phyloP scores from a whole-genome alignment of 1,284 basidiomycete genomes.

The Mycosarcoma mackinlayi region DNA sequence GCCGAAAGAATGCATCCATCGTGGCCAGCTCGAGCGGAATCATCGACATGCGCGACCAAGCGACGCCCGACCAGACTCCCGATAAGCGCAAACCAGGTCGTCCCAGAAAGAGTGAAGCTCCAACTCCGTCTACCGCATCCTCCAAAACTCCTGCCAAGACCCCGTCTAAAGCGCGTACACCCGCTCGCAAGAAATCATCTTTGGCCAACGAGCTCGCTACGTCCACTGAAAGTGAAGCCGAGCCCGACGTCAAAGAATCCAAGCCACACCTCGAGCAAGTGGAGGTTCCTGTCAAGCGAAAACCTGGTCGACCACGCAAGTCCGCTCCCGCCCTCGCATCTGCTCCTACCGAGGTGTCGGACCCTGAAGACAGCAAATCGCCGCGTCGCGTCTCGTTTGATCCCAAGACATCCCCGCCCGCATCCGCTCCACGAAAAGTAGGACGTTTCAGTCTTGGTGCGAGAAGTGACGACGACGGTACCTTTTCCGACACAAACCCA shows the following conservation, averaged over 20 bases:
- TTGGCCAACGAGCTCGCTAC: conserved; percentile 17
- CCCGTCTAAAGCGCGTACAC: conserved; percentile 13
- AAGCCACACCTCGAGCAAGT: conserved; percentile 7
- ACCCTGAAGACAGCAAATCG: conserved; percentile 72
- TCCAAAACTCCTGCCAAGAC: conserved; percentile 17
- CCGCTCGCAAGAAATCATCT: conserved; percentile 36
- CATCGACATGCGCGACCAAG: conserved; percentile 69
- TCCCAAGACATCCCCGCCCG: conserved; percentile 13
- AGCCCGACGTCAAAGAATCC: conserved; percentile 7
- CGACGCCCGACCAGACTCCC: conserved; percentile 32
- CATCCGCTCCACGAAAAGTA: conserved; percentile 11
- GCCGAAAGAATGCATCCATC: conserved; percentile 75
- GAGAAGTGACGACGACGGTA: conserved; percentile 58
- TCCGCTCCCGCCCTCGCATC: conserved; percentile 22
- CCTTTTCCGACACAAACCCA: conserved; percentile 72
- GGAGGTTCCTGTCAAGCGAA: conserved; percentile 28
- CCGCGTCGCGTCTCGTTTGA: conserved; percentile 27
- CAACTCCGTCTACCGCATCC: conserved; percentile 12
- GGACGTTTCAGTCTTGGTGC: conserved; percentile 39
- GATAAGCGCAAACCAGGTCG: conserved; percentile 42
- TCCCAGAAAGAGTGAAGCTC: conserved; percentile 40
- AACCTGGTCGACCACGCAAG: conserved; percentile 36
- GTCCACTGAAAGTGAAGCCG: conserved; percentile 24
- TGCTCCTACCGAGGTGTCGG: conserved; percentile 60
- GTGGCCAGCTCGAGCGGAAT: conserved; percentile 59